phyloP scores from a whole-genome alignment of 208 protist genomes.

The Kentomonas sorsogonicus region DNA sequence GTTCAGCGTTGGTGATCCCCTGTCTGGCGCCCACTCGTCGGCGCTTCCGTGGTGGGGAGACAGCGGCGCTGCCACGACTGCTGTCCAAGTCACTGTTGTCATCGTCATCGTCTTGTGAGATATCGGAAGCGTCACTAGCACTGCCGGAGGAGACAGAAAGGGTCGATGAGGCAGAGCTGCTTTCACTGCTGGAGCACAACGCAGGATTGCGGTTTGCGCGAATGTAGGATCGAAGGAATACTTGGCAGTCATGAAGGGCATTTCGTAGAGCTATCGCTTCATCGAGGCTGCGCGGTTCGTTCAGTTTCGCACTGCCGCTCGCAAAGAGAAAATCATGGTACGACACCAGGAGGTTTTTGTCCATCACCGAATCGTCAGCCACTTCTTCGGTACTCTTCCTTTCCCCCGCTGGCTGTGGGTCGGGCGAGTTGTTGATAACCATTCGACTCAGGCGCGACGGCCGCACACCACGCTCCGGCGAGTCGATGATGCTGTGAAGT shows the following conservation, averaged over 20 bases:
- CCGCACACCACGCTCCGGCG: conserved; percentile 63
- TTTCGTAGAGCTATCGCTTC: background rate
- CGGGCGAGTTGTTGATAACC: no score
- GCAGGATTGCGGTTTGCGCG: no score
- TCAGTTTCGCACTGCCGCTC: background rate
- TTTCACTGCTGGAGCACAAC: background rate
- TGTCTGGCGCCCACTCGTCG: no score
- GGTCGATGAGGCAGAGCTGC: background rate
- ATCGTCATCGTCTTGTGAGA: background rate
- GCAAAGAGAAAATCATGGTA: background rate
- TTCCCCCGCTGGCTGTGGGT: background rate
- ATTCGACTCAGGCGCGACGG: conserved; percentile 84
- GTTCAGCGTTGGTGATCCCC: no score
- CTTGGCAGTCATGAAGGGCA: background rate
- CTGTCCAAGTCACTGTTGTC: no score
- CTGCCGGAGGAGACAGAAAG: no score
- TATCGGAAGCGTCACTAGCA: no score
- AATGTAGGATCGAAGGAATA: background rate
- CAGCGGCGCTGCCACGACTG: no score
- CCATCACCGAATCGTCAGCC: background rate
- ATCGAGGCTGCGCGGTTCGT: background rate
- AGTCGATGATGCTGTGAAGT: background rate
- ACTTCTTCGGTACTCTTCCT: background rate
- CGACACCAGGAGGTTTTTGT: background rate
- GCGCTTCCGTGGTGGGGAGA: no score